Conservation (phyloP, 768 basidiomycete genomes). For the Podaxis carcinomalis region DNA sequence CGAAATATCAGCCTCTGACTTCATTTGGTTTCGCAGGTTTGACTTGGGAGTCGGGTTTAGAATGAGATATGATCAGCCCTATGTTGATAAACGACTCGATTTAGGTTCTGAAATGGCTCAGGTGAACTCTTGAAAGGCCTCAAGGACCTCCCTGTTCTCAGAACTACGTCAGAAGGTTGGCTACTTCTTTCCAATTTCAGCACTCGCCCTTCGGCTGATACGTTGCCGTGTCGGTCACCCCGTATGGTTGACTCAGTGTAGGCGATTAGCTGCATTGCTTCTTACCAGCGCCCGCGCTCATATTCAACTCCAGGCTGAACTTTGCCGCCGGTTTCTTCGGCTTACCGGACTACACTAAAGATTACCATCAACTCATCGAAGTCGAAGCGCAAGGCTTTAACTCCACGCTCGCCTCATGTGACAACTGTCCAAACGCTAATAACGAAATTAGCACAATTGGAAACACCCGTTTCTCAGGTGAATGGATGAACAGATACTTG, state of each 20-base stretch:
- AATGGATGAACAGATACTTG: constrained; percentile 65
- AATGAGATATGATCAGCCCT: constrained; percentile 52
- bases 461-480: constrained; percentile 27
- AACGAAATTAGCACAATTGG: constrained; percentile 41
- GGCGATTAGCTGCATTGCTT: constrained; percentile 7
- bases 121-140: constrained; percentile 38
- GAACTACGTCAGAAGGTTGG: constrained; percentile 54
- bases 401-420: constrained; percentile 70
- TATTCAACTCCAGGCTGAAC: constrained; percentile 26
- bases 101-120: not conserved
- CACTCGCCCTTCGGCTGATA: constrained; percentile 2
- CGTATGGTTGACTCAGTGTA: constrained; percentile 52
- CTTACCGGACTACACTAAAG: constrained; percentile 38
- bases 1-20: not conserved
- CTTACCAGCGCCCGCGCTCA: not conserved
- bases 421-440: constrained; percentile 55
- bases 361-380: constrained; percentile 61
- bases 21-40: constrained; percentile 22
- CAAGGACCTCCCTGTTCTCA: constrained; percentile 52
- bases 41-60: constrained; percentile 54
- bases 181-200: not conserved
- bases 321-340: constrained; percentile 62
- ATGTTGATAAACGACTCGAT: not conserved
- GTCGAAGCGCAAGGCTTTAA: constrained; percentile 57
- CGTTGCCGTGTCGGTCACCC: constrained; percentile 21